Evolutionary conservation across 2,329 filamentous ascomycete species (phyloP).

Genomic region (Xylariaceae sp.): DNA sequence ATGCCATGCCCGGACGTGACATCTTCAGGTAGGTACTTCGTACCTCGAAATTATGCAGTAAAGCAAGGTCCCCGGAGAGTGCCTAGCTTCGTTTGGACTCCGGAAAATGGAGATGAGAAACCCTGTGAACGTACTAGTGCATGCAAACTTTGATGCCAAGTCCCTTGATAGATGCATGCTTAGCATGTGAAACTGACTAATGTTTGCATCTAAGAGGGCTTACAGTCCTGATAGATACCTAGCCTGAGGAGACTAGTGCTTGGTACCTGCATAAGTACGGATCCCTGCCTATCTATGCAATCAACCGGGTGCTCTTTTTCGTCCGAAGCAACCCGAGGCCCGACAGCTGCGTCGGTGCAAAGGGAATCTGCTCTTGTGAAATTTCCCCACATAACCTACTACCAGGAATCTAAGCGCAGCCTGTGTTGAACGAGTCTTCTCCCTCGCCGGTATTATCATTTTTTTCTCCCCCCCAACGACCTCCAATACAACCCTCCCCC

Average conservation of each 20-base stretch:
- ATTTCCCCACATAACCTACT: conserved; percentile 12
- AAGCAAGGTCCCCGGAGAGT: too few relatives aligned
- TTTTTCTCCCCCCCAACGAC: conserved; percentile 6
- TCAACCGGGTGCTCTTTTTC: not conserved
- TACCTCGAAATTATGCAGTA: too few relatives aligned
- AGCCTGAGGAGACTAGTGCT: not conserved
- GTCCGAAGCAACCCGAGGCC: not conserved
- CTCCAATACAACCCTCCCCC: conserved; percentile 23
- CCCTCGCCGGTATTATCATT: conserved; percentile 16
- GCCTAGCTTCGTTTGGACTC: too few relatives aligned
- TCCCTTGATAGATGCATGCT: not conserved
- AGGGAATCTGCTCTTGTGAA: conserved; percentile 22
- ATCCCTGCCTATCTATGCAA: not conserved
- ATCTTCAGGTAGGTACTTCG: too few relatives aligned
- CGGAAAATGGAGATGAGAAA: too few relatives aligned
- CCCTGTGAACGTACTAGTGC: not conserved
- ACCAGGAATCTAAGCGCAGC: conserved; percentile 6
- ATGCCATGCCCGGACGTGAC: too few relatives aligned
- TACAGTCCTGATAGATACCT: not conserved
- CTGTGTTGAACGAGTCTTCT: conserved; percentile 7
- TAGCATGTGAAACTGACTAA: not conserved
- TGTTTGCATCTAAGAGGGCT: not conserved
- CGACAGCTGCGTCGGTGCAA: not conserved
- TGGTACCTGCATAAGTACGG: not conserved
- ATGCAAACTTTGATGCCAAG: not conserved